Evolutionary conservation across 495 filamentous ascomycete genomes (phyloP).

Genomic region (Diplogelasinospora grovesii): DNA sequence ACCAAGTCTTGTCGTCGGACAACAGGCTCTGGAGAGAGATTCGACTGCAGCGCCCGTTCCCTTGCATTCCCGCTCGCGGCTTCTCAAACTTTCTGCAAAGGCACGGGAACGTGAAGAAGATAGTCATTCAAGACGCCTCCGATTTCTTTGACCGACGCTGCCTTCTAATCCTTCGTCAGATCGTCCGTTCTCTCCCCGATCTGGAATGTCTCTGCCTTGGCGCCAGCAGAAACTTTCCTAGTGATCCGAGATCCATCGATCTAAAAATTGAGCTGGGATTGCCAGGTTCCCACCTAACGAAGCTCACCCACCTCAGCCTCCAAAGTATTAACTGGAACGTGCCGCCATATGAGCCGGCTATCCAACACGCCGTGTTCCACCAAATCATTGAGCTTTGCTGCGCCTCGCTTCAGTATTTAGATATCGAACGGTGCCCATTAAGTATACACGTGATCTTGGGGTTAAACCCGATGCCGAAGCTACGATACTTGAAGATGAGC

Average conservation of each 20-base stretch:
- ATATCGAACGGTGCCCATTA: no score
- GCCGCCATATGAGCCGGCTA: no score
- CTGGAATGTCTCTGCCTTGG: constrained; percentile 13
- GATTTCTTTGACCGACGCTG: constrained; percentile 4
- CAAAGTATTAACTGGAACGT: no score
- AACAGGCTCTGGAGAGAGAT: constrained; percentile 15
- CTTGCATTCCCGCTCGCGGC: constrained; percentile 6
- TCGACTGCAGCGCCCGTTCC: constrained; percentile 7
- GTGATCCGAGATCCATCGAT: background rate
- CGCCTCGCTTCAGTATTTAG: no score
- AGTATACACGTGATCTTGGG: no score
- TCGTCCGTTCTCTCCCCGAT: constrained; percentile 5
- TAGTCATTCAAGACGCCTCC: constrained; percentile 10
- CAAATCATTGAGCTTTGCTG: no score
- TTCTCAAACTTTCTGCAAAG: constrained; percentile 14
- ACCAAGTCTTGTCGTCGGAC: constrained; percentile 6
- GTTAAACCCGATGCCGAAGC: no score
- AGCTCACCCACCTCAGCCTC: constrained; percentile 3
- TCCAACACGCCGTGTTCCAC: no score
- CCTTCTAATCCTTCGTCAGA: no score
- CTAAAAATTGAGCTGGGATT: background rate
- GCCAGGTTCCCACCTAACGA: constrained; percentile 2
- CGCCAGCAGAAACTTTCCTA: background rate
- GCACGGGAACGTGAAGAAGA: constrained; percentile 6
- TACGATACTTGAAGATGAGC: no score